A percentile compares a stretch with the other conserved stretches of the same genome.
phyloP scores from a whole-genome alignment of 2,329 filamentous ascomycete genomes.

The Phyllosticta citrichinensis region DNA sequence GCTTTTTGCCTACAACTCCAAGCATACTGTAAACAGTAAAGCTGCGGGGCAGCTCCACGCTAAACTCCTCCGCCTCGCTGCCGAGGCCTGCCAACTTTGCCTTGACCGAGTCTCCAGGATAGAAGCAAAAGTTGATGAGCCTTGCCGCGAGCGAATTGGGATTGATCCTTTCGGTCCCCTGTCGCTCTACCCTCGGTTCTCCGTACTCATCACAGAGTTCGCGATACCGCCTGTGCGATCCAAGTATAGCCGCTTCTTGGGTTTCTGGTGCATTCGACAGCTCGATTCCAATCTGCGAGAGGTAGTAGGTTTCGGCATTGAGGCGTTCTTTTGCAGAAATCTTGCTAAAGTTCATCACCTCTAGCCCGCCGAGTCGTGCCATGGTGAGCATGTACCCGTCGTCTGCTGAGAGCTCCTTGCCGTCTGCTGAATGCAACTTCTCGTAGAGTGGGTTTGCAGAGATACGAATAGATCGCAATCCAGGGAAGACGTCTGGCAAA shows the following conservation, averaged over 20 bases:
- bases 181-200: constrained; percentile 51
- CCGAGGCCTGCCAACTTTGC: constrained; percentile 12
- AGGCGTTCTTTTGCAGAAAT: constrained; percentile 65
- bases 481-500: constrained; percentile 59
- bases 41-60: constrained; percentile 56
- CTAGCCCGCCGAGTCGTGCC: constrained; percentile 59
- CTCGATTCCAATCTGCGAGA: constrained; percentile 71
- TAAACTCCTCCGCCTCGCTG: constrained; percentile 16
- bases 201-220: constrained; percentile 71
- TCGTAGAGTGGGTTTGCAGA: constrained; percentile 79
- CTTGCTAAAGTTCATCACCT: constrained; percentile 58
- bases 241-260: constrained; percentile 46
- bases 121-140: constrained; percentile 54
- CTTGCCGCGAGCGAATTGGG: constrained; percentile 75
- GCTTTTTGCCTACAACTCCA: constrained; percentile 63
- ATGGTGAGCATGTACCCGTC: constrained; percentile 85
- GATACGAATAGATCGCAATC: constrained; percentile 64
- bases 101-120: constrained; percentile 31
- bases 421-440: constrained; percentile 33
- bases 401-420: constrained; percentile 46
- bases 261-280: constrained; percentile 50
- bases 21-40: constrained; percentile 76
- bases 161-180: constrained; percentile 40
- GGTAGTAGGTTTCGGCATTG: constrained; percentile 90
- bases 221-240: constrained; percentile 58